Conservation (phyloP, 306 rosid genomes). For the Ammopiptanthus mongolicus region DNA sequence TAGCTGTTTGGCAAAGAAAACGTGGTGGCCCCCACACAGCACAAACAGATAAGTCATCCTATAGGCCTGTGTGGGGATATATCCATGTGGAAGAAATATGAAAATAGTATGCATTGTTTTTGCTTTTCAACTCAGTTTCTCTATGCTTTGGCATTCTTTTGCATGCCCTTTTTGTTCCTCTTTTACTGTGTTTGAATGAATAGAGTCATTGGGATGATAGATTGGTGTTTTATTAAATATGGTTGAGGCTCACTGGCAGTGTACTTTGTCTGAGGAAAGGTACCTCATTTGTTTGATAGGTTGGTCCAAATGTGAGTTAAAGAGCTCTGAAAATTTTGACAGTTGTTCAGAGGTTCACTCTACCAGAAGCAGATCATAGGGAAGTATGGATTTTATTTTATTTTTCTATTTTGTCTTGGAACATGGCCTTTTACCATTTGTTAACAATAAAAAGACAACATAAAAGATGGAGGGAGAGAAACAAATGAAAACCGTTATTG, state of each 20-base stretch:
- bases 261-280: conserved; percentile 20
- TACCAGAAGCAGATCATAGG: not conserved
- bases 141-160: conserved; percentile 1
- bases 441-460: conserved; percentile 11
- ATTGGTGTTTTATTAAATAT: conserved; percentile 17
- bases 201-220: conserved; percentile 5
- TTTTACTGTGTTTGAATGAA: conserved; percentile 1
- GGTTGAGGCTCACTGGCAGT: not conserved
- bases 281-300: not conserved
- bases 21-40: conserved; percentile 43
- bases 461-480: not conserved
- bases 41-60: conserved; percentile 24
- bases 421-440: not conserved
- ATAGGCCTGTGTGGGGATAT: conserved; percentile 34
- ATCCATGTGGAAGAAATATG: conserved; percentile 39
- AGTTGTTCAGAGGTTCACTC: conserved; percentile 6
- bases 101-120: conserved; percentile 18
- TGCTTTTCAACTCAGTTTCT: conserved; percentile 15
- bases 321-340: conserved; percentile 10
- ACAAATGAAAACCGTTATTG: conserved; percentile 19
- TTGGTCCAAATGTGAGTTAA: not conserved
- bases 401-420: not conserved
- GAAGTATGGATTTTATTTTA: not conserved
- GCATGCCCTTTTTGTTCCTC: conserved; percentile 20
- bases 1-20: conserved; percentile 57